These are phyloP conservation scores for Fusarium sp. DNA, from an alignment of 2,329 filamentous ascomycete genomes.

Conservation along the genomic window DNA sequence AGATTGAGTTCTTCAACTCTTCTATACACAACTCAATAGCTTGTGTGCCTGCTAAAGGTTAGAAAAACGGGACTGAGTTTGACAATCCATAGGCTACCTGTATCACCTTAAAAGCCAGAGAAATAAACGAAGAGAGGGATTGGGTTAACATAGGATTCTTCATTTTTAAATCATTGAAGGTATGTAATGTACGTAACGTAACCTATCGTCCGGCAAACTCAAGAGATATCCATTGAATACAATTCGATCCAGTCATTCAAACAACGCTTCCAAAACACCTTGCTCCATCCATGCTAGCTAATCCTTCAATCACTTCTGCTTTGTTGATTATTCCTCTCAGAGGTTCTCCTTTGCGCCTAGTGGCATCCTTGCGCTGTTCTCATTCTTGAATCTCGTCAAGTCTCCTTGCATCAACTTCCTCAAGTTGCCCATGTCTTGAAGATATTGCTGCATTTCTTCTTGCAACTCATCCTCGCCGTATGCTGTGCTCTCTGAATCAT, in stretches of 20 bases:
- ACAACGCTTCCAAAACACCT: conserved; percentile 45
- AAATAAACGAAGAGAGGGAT: too few species aligned
- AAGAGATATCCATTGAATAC: conserved; percentile 23
- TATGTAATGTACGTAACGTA: conserved; percentile 18
- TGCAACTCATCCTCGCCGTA: conserved; percentile 74
- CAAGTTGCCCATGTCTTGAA: conserved; percentile 83
- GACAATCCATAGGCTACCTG: too few species aligned
- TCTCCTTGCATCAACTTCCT: conserved; percentile 77
- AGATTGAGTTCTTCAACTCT: too few species aligned
- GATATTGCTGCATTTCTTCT: conserved; percentile 83
- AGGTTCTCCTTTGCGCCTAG: conserved; percentile 58
- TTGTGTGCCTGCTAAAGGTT: too few species aligned
- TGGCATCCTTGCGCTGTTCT: conserved; percentile 66
- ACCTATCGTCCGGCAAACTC: conserved; percentile 26
- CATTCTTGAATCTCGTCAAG: conserved; percentile 72
- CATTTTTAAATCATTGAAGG: conserved; percentile 8
- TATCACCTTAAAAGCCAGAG: too few species aligned
- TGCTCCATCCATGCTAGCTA: conserved; percentile 42
- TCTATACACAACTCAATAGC: too few species aligned
- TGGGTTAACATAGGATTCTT: background rate
- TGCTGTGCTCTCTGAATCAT: conserved; percentile 58
- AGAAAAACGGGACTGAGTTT: too few species aligned
- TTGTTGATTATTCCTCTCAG: conserved; percentile 28
- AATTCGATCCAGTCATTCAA: conserved; percentile 27
- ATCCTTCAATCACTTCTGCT: background rate